phyloP scores from a whole-genome alignment of 2,329 filamentous ascomycete species.

The Fusarium irregulare region DNA sequence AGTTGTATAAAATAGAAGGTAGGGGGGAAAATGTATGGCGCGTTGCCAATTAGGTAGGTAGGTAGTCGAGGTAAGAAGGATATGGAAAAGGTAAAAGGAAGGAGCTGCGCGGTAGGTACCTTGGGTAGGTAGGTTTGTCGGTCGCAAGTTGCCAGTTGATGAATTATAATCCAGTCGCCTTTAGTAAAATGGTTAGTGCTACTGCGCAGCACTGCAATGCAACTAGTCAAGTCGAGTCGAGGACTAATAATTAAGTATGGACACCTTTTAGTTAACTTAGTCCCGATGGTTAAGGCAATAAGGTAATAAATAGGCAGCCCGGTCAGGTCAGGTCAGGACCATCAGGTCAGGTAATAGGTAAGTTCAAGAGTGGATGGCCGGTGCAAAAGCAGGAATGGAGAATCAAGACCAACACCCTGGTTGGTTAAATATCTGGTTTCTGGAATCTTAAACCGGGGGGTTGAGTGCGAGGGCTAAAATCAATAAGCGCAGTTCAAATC shows the following conservation, averaged over 20 bases:
- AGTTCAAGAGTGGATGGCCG: constrained; percentile 23
- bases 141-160: constrained; percentile 38
- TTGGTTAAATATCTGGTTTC: constrained; percentile 46
- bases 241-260: constrained; percentile 1
- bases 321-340: constrained; percentile 8
- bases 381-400: constrained; percentile 43
- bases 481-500: constrained; percentile 41
- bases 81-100: constrained; percentile 11
- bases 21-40: constrained; percentile 6
- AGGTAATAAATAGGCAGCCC: constrained; percentile 7
- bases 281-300: not conserved
- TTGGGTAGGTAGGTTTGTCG: not conserved
- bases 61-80: not conserved
- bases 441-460: constrained; percentile 43
- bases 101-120: constrained; percentile 12
- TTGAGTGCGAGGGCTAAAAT: constrained; percentile 32
- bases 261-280: constrained; percentile 5
- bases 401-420: constrained; percentile 40
- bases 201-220: constrained; percentile 1
- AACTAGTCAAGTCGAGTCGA: not conserved
- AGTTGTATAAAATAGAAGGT: not conserved
- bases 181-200: not conserved
- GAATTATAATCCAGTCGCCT: not conserved
- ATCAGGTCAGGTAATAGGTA: constrained; percentile 21
- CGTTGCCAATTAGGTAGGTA: constrained; percentile 11